phyloP scores from a whole-genome alignment of 371 early-diverging fungal genomes.

The Mucor irregularis region DNA sequence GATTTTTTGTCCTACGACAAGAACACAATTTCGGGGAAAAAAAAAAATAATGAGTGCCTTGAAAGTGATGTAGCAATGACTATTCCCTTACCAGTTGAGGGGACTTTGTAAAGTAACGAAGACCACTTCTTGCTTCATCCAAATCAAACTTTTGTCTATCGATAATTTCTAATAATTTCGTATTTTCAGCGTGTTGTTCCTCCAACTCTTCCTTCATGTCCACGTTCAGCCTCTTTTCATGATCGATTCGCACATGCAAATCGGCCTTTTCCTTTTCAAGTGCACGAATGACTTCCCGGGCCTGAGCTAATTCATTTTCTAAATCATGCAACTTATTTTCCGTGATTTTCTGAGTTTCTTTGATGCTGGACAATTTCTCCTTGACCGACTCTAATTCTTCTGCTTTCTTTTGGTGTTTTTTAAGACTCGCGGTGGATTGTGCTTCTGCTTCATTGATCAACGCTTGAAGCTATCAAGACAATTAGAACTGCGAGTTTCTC shows the following conservation, averaged over 20 bases:
- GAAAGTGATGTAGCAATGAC: too few relatives aligned
- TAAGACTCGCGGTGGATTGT: not conserved
- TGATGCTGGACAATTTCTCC: not conserved
- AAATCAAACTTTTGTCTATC: constrained; percentile 32
- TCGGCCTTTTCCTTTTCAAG: constrained; percentile 11
- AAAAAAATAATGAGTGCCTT: not conserved
- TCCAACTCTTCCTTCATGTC: constrained; percentile 5
- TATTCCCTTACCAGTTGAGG: not conserved
- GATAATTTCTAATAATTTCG: constrained; percentile 19
- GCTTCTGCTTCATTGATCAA: not conserved
- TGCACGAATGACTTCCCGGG: not conserved
- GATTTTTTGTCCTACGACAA: not conserved
- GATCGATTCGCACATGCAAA: constrained; percentile 1
- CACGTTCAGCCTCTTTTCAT: not conserved
- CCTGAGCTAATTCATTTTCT: not conserved
- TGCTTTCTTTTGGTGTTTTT: constrained; percentile 14
- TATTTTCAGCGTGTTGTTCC: constrained; percentile 12
- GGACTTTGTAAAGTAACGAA: not conserved
- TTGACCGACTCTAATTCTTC: constrained; percentile 2
- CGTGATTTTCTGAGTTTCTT: not conserved
- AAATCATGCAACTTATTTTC: not conserved
- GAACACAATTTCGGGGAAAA: not conserved
- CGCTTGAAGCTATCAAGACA: constrained; percentile 2
- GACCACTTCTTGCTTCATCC: constrained; percentile 26
- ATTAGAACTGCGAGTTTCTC: not conserved